A percentile compares a stretch with the other conserved stretches of the same genome.
Conservation (phyloP, 208 protist species). For the Trypanosoma grayi region DNA sequence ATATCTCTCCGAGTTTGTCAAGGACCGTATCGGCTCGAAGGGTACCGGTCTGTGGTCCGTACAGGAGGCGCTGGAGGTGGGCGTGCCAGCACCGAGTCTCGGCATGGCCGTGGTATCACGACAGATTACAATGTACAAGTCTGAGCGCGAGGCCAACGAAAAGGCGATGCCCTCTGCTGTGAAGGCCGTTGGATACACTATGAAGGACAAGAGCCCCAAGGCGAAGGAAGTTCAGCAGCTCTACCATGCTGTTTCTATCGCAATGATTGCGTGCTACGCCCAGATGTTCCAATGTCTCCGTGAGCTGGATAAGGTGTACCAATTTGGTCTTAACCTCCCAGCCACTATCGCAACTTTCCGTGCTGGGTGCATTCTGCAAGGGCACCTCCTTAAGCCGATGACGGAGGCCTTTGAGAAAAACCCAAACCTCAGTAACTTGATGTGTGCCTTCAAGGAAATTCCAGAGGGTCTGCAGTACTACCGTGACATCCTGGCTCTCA, state of each 20-base stretch:
- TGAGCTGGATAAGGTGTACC: conserved; percentile 86
- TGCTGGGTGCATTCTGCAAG: conserved; percentile 89
- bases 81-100: conserved; percentile 90
- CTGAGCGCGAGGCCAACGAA: conserved; percentile 86
- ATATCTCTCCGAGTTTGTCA: conserved; percentile 94
- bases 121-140: conserved; percentile 91
- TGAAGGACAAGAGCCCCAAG: conserved; percentile 58
- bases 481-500: conserved; percentile 55
- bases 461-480: conserved; percentile 56
- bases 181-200: conserved; percentile 21
- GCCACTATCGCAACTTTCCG: conserved; percentile 91
- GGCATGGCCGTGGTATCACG: conserved; percentile 93
- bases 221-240: conserved; percentile 65
- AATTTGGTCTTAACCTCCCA: conserved; percentile 84
- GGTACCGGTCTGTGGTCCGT: conserved; percentile 97
- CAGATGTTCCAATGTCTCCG: conserved; percentile 92
- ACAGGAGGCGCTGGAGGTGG: conserved; percentile 92
- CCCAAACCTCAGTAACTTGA: conserved; percentile 81
- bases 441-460: conserved; percentile 86
- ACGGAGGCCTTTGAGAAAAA: conserved; percentile 87
- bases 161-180: conserved; percentile 25
- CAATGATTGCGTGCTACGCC: conserved; percentile 89
- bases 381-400: conserved; percentile 85
- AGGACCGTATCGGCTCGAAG: conserved; percentile 96
- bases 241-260: conserved; percentile 70